These are phyloP conservation scores for Phoma sp. DNA, from an alignment of 2,329 filamentous ascomycete species.

Conservation along the genomic window DNA sequence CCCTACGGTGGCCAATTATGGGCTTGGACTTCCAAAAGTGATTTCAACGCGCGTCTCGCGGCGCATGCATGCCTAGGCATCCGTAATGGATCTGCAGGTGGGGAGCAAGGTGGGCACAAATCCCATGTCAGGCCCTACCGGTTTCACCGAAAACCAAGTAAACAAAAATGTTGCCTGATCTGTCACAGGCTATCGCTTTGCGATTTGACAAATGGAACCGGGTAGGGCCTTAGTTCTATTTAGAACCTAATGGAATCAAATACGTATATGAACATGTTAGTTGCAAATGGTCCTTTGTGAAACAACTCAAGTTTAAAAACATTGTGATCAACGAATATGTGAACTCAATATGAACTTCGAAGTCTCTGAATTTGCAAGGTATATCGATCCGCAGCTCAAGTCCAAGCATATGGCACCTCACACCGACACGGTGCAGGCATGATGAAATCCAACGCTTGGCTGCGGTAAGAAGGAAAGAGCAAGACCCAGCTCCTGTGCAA, in stretches of 20 bases:
- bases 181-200: too few species aligned
- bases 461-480: constrained; percentile 13
- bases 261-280: too few species aligned
- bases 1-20: constrained; percentile 11
- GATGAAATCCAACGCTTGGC: constrained; percentile 18
- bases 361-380: constrained; percentile 23
- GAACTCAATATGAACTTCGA: neutral
- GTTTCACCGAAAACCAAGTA: too few species aligned
- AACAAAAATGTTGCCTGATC: too few species aligned
- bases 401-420: too few species aligned
- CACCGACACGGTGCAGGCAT: constrained; percentile 2
- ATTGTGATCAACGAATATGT: neutral
- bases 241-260: too few species aligned
- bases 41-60: constrained; percentile 1
- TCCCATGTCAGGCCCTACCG: neutral
- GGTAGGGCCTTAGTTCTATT: too few species aligned
- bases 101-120: neutral
- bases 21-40: constrained; percentile 18
- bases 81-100: neutral
- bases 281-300: too few species aligned
- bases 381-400: constrained; percentile 17
- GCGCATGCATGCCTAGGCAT: neutral
- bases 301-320: too few species aligned
- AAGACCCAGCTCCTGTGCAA: constrained; percentile 16
- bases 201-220: too few species aligned